Evolutionary conservation across 768 basidiomycete genomes (phyloP), one percentile per base, ranked within the genome.

Genomic region (Amanita thiersii): DNA sequence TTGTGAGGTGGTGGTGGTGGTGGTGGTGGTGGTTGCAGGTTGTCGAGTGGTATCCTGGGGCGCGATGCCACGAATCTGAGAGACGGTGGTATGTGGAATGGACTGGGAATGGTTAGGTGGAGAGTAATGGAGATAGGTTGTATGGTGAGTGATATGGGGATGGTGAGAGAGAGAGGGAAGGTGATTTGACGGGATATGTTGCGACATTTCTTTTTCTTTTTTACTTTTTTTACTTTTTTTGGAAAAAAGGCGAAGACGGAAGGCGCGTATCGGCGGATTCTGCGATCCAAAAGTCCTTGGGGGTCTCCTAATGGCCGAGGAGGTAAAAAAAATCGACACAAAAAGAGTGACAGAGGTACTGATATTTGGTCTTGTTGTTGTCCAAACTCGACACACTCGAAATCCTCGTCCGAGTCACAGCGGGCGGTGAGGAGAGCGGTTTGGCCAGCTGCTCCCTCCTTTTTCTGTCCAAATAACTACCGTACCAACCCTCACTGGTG

Each of bases 101-200:
- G 33, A 15, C 15, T 24, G 32, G 4, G 54, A 56, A 20, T 55
- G 52, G 2, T 47, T 38, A 39, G 42, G 50, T 5, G 41, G 44
- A 4, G 49, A 34, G 29, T 47, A 49, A 28, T 52, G 50, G 36
- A 47, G 42, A 18, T 39, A 45, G 30, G 44, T 35, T 45, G 52
- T 30, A 41, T 43, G 37, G 30, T 44, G 37, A 23, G 47, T 47
- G n/a, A 12, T 3, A 3, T 24, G 26, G n/a, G 7, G 19, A 35
- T 35, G 33, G 8, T 14, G n/a, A 17, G 12, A 35, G 7, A 8
- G 33, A 6, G 33, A 15, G 12, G 7, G 33, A 14, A 34, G 40
- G 40, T 57, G 55, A 45, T 56, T 59, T 43, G 57, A 60, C 39
- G 63, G 65, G 46, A 65, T 59, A 46, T 61, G 63, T 50, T 70